Evolutionary conservation across 208 protist genomes (phyloP), one percentile per base, ranked within the genome.

Genomic region (Leptomonas pyrrhocoris): DNA sequence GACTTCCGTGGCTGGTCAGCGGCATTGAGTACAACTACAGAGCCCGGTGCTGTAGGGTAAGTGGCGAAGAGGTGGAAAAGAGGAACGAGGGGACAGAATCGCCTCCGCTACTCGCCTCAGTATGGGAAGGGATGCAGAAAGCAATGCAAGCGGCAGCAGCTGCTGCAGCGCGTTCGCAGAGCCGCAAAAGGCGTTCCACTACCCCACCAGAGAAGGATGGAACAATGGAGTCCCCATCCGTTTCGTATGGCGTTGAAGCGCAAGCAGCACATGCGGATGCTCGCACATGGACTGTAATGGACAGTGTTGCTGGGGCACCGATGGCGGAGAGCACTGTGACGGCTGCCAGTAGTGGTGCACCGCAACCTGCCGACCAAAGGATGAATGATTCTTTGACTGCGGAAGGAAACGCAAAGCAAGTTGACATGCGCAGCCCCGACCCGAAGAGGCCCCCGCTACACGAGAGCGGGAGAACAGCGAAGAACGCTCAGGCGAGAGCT

Each of bases 1-100:
- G 78, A 30, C 53, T 75, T 18, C 21, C 72, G 56, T 85, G 79
- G 83, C 56, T 88, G n/a, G 45, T 70, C 38, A 40, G 64, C 18
- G 64, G 66, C 38, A 79, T 83, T 28, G 71, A 79, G 46, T 56
- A 38, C n/a, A 61, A 76, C 48, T 83, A 66, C 48, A 23, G 21
- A 12, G 7, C 55, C 1, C 75, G 36, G 45, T 34, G 36, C 34
- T 23, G 16, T 11, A n/a, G 23, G 34, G 36, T 4, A 42, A 21
- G 30, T 49, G 19, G 21, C 11, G 12, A 31, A 38, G 25, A 51
- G 5, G 45, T 50, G 18, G 45, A 2, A n/a, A 3, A 30, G 25
- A 21, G 38, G 8, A 56, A 9, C 28, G 51, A 54, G 12, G 36
- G 21, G 42, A 38, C 0, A 25, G 50, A 46, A 18, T 9, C 30